A percentile compares a stretch with the other conserved stretches of the same genome.
Evolutionary conservation across 179 eudicot genomes (phyloP).

Genomic region (Beta macrorhiza): DNA sequence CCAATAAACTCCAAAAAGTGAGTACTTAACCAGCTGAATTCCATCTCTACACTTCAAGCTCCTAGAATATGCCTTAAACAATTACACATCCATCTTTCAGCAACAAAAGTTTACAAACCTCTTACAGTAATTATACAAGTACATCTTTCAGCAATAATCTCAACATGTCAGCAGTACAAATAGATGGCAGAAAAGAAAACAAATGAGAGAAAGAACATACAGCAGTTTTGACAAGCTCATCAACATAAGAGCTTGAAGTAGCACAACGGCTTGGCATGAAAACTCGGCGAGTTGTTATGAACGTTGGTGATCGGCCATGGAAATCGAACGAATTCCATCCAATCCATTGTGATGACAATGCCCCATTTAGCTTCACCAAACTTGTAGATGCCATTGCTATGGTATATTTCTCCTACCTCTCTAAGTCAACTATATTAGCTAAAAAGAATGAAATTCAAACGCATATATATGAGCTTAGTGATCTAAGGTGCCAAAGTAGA

Average conservation of each 20-base stretch:
- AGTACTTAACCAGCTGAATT: neutral
- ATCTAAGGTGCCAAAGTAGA: neutral
- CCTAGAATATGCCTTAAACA: neutral
- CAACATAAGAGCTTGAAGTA: conserved; percentile 38
- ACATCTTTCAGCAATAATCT: neutral
- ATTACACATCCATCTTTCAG: neutral
- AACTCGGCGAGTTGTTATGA: conserved; percentile 38
- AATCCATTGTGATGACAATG: conserved; percentile 33
- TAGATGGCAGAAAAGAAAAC: neutral
- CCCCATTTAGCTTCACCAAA: conserved; percentile 30
- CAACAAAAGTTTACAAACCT: neutral
- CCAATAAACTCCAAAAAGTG: neutral
- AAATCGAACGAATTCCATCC: conserved; percentile 28
- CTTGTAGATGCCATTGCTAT: conserved; percentile 34
- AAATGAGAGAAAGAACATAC: conserved; percentile 24
- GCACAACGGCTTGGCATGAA: conserved; percentile 39
- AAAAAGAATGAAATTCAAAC: neutral
- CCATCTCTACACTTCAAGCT: neutral
- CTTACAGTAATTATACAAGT: neutral
- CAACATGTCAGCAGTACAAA: neutral
- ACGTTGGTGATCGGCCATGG: conserved; percentile 23
- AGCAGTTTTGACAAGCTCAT: conserved; percentile 58
- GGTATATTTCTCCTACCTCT: conserved; percentile 13
- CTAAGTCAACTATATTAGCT: conserved; percentile 16
- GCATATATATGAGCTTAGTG: conserved; percentile 5